Evolutionary conservation across 2,329 filamentous ascomycete species (phyloP), one percentile per base, ranked within the genome.

Genomic region (Thelonectria blattea): DNA sequence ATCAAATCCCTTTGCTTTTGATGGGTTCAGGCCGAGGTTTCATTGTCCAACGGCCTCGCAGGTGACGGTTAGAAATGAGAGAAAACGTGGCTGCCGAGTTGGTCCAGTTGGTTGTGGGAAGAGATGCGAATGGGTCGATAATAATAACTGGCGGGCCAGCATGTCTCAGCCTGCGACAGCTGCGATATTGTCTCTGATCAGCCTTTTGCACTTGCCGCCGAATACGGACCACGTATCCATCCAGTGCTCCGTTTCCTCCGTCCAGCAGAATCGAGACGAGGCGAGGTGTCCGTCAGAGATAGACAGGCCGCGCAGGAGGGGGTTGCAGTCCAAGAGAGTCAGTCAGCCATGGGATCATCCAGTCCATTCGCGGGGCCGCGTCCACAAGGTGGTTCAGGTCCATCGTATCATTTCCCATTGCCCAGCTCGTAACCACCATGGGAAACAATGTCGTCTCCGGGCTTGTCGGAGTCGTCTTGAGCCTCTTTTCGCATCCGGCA

Each of bases 231-330:
- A 41, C n/a, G n/a, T 14, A 15, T 43, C 10, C 18, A 15, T 43
- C 10, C 18, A 43, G n/a, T 43, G 18, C 41, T 43, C 41, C 41
- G 41, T 43, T 11, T 18, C 6, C 37, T 15, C 7, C 18, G 52
- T 47, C 52, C 18, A 22, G 42, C 37, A 30, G 22, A 51, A 53
- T 60, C 41, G 50, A 34, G 17, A 43, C 22, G 43, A 60, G 49
- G 55, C 49, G 56, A 50, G 51, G 48, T 42, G 50, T 53, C 43
- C 50, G 49, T 62, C 52, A 64, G 58, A 57, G 52, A 67, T 62
- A 62, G 57, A 58, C 57, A 53, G 65, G 45, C 34, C 54, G 32
- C 60, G 58, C 34, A 56, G 43, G 18, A 48, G 52, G 45, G 39
- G 41, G 47, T 41, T 49, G 56, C 54, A 59, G 51, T 11, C 30